Evolutionary conservation across 73 alveolate species (phyloP).

Genomic region (Diophrys sp.): DNA sequence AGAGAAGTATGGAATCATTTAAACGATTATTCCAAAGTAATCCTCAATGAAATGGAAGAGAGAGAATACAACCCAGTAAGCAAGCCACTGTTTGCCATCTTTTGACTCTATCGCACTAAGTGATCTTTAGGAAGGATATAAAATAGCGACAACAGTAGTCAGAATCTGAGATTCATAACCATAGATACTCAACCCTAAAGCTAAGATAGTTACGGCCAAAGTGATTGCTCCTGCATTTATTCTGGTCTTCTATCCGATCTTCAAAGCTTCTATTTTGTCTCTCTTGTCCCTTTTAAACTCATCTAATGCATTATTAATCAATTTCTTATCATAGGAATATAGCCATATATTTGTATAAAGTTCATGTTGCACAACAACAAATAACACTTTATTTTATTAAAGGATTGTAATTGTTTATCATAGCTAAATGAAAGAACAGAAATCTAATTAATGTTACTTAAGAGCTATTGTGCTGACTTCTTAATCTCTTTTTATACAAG

Average conservation of each 20-base stretch:
- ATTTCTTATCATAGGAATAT: no score
- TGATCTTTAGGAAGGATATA: slow-evolving; percentile 60
- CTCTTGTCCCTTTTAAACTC: slow-evolving; percentile 21
- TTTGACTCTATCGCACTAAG: slow-evolving; percentile 67
- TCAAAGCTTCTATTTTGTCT: slow-evolving; percentile 24
- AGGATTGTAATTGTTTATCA: no score
- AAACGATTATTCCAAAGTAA: slow-evolving; percentile 46
- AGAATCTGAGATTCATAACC: slow-evolving; percentile 1
- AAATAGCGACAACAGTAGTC: slow-evolving; percentile 46
- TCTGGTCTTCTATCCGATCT: slow-evolving; percentile 37
- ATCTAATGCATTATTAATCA: no score
- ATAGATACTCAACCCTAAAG: background rate
- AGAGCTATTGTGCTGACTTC: no score
- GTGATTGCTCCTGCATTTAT: slow-evolving; percentile 21
- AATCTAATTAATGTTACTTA: no score
- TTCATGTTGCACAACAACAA: no score
- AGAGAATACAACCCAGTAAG: slow-evolving; percentile 70
- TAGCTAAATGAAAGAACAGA: no score
- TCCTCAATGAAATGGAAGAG: slow-evolving; percentile 55
- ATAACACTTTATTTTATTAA: no score
- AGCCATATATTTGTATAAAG: no score
- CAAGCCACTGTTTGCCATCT: slow-evolving; percentile 73
- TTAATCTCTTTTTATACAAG: no score
- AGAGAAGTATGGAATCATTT: slow-evolving; percentile 60
- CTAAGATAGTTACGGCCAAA: slow-evolving; percentile 12